Percentiles rank a stretch among this genome's conserved stretches.
These are phyloP conservation scores for Fusarium tanahbumbuense DNA, from an alignment of 2,329 filamentous ascomycete genomes.

Conservation along the genomic window DNA sequence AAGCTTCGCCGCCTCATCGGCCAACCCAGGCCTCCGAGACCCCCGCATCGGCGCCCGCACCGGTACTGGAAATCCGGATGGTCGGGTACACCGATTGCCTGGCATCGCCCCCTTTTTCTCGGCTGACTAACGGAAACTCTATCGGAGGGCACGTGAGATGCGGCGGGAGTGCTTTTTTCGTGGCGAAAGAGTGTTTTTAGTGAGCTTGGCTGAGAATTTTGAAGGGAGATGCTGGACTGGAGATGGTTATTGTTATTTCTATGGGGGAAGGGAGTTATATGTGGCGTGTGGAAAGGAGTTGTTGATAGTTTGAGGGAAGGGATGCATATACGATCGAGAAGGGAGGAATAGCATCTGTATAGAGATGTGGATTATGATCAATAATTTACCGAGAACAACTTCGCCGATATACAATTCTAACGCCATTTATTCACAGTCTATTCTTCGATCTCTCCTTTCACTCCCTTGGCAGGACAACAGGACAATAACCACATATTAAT, in stretches of 20 bases:
- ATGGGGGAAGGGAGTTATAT: background rate
- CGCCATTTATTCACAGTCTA: background rate
- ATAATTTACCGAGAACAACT: background rate
- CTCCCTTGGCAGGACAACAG: slow-evolving; percentile 10
- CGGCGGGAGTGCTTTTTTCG: background rate
- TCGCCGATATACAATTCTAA: background rate
- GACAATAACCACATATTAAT: background rate
- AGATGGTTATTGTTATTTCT: background rate
- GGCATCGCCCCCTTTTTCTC: background rate
- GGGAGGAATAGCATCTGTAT: no score
- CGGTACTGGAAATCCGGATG: slow-evolving; percentile 13
- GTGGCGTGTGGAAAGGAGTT: background rate
- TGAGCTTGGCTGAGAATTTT: background rate
- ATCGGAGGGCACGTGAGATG: slow-evolving; percentile 21
- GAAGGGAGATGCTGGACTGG: background rate
- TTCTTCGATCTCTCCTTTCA: background rate
- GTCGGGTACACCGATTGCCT: background rate
- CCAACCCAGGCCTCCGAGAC: slow-evolving; percentile 8
- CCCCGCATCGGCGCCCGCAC: slow-evolving; percentile 14
- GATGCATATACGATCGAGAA: background rate
- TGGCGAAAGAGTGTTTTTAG: slow-evolving; percentile 19
- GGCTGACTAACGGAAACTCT: slow-evolving; percentile 9
- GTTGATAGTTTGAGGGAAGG: background rate
- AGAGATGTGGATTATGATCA: background rate
- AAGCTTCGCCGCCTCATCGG: background rate